Evolutionary conservation across 164 flowering plant genomes (phyloP).

Genomic region (Hamamelis virginiana): DNA sequence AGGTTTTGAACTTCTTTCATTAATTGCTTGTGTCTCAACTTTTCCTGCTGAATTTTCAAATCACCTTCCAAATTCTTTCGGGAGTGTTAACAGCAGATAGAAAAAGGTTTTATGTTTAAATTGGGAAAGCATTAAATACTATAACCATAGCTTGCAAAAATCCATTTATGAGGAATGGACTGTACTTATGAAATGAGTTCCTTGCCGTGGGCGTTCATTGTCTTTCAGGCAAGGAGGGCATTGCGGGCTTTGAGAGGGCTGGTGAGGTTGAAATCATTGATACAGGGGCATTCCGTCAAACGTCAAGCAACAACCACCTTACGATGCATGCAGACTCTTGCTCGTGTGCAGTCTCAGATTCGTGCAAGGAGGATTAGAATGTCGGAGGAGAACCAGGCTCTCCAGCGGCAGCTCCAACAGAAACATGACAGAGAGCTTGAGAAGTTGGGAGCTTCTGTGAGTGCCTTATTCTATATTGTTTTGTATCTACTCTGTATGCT

Average conservation of each 20-base stretch:
- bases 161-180: neutral
- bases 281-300: conserved; percentile 58
- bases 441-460: conserved; percentile 46
- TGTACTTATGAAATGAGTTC: neutral
- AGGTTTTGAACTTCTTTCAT: neutral
- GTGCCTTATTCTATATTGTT: conserved; percentile 4
- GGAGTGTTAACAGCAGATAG: neutral
- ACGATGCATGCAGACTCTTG: conserved; percentile 68
- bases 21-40: neutral
- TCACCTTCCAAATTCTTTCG: no score
- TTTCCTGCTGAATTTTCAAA: neutral
- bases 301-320: conserved; percentile 62
- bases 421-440: conserved; percentile 58
- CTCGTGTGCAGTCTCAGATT: conserved; percentile 74
- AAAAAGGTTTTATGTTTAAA: neutral
- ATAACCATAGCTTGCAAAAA: neutral
- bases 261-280: conserved; percentile 59
- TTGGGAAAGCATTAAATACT: neutral
- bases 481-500: no score
- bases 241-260: conserved; percentile 69
- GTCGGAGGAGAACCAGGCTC: conserved; percentile 76
- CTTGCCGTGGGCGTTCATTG: neutral
- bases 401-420: conserved; percentile 58
- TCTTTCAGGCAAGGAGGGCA: conserved; percentile 61
- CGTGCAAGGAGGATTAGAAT: conserved; percentile 62